Evolutionary conservation across 208 protist species (phyloP).

Genomic region (Leishmania major): DNA sequence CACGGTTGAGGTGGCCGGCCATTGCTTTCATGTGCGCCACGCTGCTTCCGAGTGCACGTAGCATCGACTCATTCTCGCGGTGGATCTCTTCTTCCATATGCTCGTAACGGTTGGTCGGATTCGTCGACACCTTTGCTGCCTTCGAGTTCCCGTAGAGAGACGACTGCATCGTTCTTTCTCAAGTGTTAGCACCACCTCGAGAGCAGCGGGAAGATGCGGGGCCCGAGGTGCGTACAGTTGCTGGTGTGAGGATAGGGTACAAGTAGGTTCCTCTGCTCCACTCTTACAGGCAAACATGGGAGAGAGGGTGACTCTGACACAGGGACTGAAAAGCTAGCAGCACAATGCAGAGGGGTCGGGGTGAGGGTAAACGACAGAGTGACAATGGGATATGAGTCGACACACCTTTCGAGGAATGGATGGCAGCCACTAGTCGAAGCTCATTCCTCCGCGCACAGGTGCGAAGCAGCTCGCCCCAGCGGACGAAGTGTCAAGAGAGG

Average conservation of each 20-base stretch:
- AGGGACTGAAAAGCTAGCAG: background rate
- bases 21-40: constrained; percentile 66
- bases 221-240: background rate
- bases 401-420: background rate
- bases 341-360: background rate
- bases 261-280: background rate
- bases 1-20: constrained; percentile 55
- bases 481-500: constrained; percentile 1
- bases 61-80: constrained; percentile 79
- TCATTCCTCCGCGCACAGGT: background rate
- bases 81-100: constrained; percentile 77
- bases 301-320: background rate
- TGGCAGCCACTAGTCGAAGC: background rate
- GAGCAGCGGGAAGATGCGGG: background rate
- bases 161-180: constrained; percentile 51
- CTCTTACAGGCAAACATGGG: background rate
- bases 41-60: constrained; percentile 64
- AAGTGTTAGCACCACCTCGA: background rate
- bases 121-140: background rate
- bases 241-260: background rate
- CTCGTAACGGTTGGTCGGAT: constrained; percentile 15
- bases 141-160: constrained; percentile 50
- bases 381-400: background rate
- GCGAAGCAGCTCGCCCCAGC: background rate
- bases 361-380: background rate